phyloP scores from a whole-genome alignment of 2,329 filamentous ascomycete species.

The Fusarium napiforme region DNA sequence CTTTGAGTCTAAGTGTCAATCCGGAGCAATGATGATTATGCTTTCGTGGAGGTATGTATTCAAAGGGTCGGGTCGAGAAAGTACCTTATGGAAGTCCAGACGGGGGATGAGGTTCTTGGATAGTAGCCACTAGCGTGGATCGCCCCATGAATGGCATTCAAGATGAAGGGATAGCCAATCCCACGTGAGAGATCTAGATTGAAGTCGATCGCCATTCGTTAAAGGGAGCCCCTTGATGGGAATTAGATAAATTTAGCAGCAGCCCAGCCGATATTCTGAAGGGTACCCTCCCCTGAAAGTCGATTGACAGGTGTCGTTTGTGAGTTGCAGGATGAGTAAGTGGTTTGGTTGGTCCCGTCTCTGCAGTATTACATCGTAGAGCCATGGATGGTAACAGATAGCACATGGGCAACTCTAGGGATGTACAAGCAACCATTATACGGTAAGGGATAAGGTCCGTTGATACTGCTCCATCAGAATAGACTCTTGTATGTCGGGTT shows the following conservation, averaged over 20 bases:
- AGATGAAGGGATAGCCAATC: constrained; percentile 21
- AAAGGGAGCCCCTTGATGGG: not conserved
- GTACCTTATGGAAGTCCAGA: not conserved
- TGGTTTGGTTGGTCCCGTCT: not conserved
- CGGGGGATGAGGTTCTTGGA: constrained; percentile 18
- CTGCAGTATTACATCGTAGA: not conserved
- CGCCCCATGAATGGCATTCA: constrained; percentile 16
- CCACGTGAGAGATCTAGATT: constrained; percentile 29
- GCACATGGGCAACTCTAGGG: not conserved
- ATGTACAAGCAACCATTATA: not conserved
- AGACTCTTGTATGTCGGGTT: not conserved
- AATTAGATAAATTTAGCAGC: constrained; percentile 12
- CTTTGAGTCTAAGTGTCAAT: not conserved
- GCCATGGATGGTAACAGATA: not conserved
- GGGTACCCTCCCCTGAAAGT: constrained; percentile 26
- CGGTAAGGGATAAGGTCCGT: not conserved
- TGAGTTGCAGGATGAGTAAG: not conserved
- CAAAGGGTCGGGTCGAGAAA: constrained; percentile 3
- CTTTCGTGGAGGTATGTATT: constrained; percentile 27
- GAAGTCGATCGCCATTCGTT: constrained; percentile 23
- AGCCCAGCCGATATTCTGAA: not conserved
- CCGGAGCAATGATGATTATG: constrained; percentile 9
- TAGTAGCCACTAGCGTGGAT: constrained; percentile 14
- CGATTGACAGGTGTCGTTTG: constrained; percentile 20
- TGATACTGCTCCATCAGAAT: not conserved